Base-by-base conservation (phyloP, 2,329 filamentous ascomycete species). In the Pseudogymnoascus sp. region DNA sequence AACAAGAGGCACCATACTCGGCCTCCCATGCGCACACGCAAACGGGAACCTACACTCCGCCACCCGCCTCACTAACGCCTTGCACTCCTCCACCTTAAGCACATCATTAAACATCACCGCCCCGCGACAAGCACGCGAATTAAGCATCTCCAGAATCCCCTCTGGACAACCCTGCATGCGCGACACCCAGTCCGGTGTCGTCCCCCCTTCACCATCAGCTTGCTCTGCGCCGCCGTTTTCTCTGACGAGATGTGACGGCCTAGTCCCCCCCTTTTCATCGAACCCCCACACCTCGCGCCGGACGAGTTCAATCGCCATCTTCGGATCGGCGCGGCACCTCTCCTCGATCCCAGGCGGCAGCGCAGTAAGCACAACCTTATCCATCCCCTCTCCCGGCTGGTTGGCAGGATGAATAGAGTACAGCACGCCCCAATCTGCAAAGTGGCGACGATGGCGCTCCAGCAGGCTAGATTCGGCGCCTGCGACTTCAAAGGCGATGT, bases 81-180 rank as follows among this genome's bases (percentile, higher is more conserved):
- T 66, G 66, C 90, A 93, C 64, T 90, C 79, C 0, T 77, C 72
- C 0, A 70, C 64, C 0, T 77, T 78, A 6, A 94, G 74, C 5
- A 75, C 69, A 68, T 95, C 90, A 66, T 93, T 93, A 74, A 95
- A 95, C 89, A 92, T 93, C 70, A 94, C 85, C 2, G 90, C 89
- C 39, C 88, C 90, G 60, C 89, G 80, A 68, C 90, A 94, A 1
- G 90, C 84, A 61, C 88, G 81, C 0, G 88, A 91, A 68, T 91
- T 87, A 4, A 93, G 74, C 69, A 93, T 74, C 30, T 95, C 89
- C 3, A 95, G 67, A 11, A 97, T 84, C 0, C 88, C 87, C 25
- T 80, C 77, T 0, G 93, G 92, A 66, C 90, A 95, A 2, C 79
- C 79, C 30, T 84, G 81, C 39, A 96, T 83, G 5, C 77, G 77